phyloP scores from a whole-genome alignment of 805 yeast genomes.

The Wickerhamiella musiphila region DNA sequence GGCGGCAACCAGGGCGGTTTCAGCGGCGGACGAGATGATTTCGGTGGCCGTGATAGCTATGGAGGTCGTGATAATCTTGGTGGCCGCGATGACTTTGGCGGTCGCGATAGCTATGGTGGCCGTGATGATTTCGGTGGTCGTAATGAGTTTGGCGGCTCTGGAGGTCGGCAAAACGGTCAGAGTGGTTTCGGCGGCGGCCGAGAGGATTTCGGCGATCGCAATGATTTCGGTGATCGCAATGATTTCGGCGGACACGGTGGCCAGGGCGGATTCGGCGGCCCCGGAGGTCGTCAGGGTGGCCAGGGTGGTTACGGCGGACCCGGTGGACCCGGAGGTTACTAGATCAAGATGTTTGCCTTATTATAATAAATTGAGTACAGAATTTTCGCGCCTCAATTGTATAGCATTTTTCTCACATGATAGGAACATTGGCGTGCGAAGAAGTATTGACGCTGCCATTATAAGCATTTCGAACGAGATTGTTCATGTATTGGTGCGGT shows the following conservation, averaged over 20 bases:
- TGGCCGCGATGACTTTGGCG: neutral
- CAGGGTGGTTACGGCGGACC: conserved; percentile 1
- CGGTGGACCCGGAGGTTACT: conserved; percentile 1
- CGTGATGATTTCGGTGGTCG: conserved; percentile 1
- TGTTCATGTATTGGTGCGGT: too few relatives aligned
- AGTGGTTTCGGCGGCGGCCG: conserved; percentile 1
- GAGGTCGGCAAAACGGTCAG: neutral
- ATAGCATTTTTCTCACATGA: too few relatives aligned
- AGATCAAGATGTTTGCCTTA: too few relatives aligned
- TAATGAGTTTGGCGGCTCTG: conserved; percentile 3
- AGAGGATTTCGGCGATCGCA: neutral
- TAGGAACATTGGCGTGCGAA: too few relatives aligned
- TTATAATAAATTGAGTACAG: too few relatives aligned
- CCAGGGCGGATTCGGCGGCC: neutral
- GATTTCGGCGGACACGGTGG: neutral
- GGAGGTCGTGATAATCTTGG: neutral
- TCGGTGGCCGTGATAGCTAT: conserved; percentile 15
- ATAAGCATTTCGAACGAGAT: too few relatives aligned
- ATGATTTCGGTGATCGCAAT: neutral
- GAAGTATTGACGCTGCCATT: too few relatives aligned
- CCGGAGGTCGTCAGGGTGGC: neutral
- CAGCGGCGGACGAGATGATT: conserved; percentile 7
- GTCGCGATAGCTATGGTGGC: neutral
- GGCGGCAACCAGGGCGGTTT: conserved; percentile 4
- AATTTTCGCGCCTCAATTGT: too few relatives aligned